phyloP scores from a whole-genome alignment of 768 basidiomycete genomes.

The Tricholoma terreum region DNA sequence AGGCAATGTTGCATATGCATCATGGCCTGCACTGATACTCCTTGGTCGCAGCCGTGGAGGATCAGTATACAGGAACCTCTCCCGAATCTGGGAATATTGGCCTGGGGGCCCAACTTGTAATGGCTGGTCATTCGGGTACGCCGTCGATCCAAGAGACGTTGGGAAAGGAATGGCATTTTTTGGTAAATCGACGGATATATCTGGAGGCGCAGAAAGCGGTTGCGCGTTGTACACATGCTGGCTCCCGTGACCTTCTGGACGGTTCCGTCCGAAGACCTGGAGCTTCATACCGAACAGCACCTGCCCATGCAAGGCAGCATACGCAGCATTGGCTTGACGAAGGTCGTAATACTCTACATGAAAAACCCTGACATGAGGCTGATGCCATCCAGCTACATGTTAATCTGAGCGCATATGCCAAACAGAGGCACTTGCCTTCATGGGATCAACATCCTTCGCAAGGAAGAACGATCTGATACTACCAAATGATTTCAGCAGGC shows the following conservation, averaged over 20 bases:
- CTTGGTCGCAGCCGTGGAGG: slow-evolving; percentile 21
- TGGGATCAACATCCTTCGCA: slow-evolving; percentile 15
- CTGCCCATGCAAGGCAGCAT: slow-evolving; percentile 45
- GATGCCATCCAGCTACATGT: slow-evolving; percentile 1
- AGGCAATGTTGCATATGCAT: slow-evolving; percentile 11
- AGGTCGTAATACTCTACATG: slow-evolving; percentile 68
- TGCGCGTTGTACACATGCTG: slow-evolving; percentile 5
- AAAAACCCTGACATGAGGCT: slow-evolving; percentile 37
- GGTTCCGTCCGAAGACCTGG: slow-evolving; percentile 33
- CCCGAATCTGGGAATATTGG: slow-evolving; percentile 33
- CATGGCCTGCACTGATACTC: slow-evolving; percentile 27
- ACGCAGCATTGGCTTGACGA: slow-evolving; percentile 53
- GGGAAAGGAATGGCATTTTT: slow-evolving; percentile 6
- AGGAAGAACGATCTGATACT: slow-evolving; percentile 27
- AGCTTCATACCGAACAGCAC: slow-evolving; percentile 52
- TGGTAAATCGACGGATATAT: slow-evolving; percentile 1
- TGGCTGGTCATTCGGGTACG: slow-evolving; percentile 7
- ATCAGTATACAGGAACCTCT: slow-evolving; percentile 27
- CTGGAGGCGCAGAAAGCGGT: not conserved
- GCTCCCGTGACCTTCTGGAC: slow-evolving; percentile 3
- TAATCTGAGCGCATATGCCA: not conserved
- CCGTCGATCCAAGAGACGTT: slow-evolving; percentile 1
- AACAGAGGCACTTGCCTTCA: slow-evolving; percentile 19
- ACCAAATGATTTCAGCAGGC: slow-evolving; percentile 34
- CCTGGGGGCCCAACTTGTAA: slow-evolving; percentile 28